These are phyloP conservation scores for Moringa oleifera DNA, from an alignment of 345 rosid species.

Conservation along the genomic window DNA sequence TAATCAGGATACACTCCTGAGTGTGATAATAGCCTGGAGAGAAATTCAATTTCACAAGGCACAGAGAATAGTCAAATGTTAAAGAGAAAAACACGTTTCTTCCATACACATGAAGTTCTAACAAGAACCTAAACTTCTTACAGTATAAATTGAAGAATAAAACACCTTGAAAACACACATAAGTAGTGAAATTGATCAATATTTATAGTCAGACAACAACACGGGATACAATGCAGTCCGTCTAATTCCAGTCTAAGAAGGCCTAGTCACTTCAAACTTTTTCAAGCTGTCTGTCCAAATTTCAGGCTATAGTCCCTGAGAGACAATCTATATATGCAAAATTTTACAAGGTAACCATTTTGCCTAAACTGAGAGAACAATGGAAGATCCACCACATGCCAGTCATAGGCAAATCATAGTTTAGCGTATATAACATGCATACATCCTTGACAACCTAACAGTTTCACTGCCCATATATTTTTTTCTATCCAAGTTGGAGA, in stretches of 20 bases:
- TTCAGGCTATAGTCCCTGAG: background rate
- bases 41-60: conserved; percentile 9
- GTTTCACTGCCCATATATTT: too few relatives aligned
- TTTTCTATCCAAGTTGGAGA: too few relatives aligned
- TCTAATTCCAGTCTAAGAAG: background rate
- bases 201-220: background rate
- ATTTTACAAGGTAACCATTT: background rate
- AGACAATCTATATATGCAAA: background rate
- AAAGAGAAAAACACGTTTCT: too few relatives aligned
- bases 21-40: conserved; percentile 61
- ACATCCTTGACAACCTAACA: too few relatives aligned
- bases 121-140: too few relatives aligned
- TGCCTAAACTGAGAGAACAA: background rate
- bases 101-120: too few relatives aligned
- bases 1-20: conserved; percentile 73
- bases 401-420: too few relatives aligned
- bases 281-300: background rate
- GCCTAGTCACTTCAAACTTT: too few relatives aligned
- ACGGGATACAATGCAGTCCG: background rate
- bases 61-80: too few relatives aligned
- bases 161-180: background rate
- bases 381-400: too few relatives aligned
- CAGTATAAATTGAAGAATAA: too few relatives aligned
- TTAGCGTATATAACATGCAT: too few relatives aligned
- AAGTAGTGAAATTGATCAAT: background rate